phyloP scores from a whole-genome alignment of 2,329 filamentous ascomycete species.

The Calonectria hongkongensis region DNA sequence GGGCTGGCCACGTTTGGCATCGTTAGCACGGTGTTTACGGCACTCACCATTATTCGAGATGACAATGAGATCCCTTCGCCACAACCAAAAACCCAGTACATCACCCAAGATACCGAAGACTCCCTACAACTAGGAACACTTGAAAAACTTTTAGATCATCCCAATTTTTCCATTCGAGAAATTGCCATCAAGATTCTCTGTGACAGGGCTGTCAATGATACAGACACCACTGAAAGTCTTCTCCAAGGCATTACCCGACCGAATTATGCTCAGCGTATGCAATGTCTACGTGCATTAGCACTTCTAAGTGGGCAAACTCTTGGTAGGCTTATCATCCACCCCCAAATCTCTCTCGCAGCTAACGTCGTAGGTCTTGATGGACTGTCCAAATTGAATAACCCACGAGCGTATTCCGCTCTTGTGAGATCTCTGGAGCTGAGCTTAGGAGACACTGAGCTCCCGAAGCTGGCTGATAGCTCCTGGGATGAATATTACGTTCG shows the following conservation, averaged over 20 bases:
- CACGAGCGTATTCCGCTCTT: constrained; percentile 72
- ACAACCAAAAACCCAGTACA: constrained; percentile 81
- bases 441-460: constrained; percentile 69
- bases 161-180: constrained; percentile 83
- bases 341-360: background rate
- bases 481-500: constrained; percentile 79
- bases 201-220: constrained; percentile 76
- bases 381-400: constrained; percentile 69
- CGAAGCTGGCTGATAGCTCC: constrained; percentile 71
- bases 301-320: constrained; percentile 69
- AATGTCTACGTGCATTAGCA: constrained; percentile 73
- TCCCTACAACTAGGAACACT: constrained; percentile 80
- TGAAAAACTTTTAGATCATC: constrained; percentile 80
- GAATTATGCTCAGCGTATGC: constrained; percentile 76
- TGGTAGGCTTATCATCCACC: constrained; percentile 47
- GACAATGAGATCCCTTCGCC: constrained; percentile 79
- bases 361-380: constrained; percentile 58
- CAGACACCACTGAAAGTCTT: constrained; percentile 68
- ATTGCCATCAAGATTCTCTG: constrained; percentile 77
- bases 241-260: constrained; percentile 75
- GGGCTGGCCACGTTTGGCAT: constrained; percentile 76
- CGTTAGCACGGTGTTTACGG: constrained; percentile 73
- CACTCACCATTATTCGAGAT: constrained; percentile 76
- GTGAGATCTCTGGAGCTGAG: constrained; percentile 77
- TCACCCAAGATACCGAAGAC: constrained; percentile 85